Evolutionary conservation across 2,329 filamentous ascomycete species (phyloP), one percentile per base, ranked within the genome.

Genomic region (Hypoxylon rubiginosum): DNA sequence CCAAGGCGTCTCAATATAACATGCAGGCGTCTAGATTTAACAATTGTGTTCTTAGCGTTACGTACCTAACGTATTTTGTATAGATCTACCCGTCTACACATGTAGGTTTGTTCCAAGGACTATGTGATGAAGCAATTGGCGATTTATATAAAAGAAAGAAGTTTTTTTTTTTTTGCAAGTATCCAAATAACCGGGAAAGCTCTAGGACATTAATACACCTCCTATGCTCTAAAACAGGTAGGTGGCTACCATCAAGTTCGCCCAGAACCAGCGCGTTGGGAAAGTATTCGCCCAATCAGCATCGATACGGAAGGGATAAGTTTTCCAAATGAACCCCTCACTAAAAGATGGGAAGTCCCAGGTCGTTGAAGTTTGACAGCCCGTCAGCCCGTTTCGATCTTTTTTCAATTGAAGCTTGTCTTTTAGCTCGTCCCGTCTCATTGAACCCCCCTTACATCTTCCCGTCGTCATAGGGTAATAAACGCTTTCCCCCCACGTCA

Each of bases 141-240:
- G 39, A 19, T 17, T 15, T 4, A 4, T 43, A 19, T 19, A 19
- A 2, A 43, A 21, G 36, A 46, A 26, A 30, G 15, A 50, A 55
- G 26, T 19, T 34, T 6, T 19, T 19, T 28, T n/a, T n/a, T n/a
- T n/a, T n/a, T n/a, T n/a, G 4, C 43, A 5, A 3, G 24, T 49
- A n/a, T 30, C 24, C 46, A 26, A 49, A 49, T 26, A 32, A 32
- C 46, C 46, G 46, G 39, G 21, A 58, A 26, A 49, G 51, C 24
- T 62, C 6, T 19, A 19, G 54, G n/a, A 34, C 53, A 62, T 65
- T 68, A 62, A 66, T 65, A 56, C 28, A 26, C 39, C 56, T 62
- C 34, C 11, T 66, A 66, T 66, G 63, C 45, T 66, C 58, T 36
- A 68, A 43, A 68, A 59, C 45, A 41, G 62, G 62, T 66, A 68